Percentiles rank a stretch among this genome's conserved stretches.
phyloP scores from a whole-genome alignment of 2,329 filamentous ascomycete genomes.

The Penicillium sp. region DNA sequence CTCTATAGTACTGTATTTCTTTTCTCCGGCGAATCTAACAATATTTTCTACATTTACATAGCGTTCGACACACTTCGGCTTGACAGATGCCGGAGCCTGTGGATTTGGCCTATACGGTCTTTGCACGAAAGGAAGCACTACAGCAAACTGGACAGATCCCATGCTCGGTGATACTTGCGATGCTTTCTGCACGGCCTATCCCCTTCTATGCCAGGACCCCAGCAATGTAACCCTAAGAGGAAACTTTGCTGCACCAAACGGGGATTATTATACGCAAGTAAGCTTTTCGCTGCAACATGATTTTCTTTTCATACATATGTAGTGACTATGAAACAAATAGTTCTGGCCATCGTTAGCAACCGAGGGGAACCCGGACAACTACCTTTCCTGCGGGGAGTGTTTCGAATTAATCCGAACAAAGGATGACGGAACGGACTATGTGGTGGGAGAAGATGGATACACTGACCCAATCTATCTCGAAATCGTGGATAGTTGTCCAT shows the following conservation, averaged over 20 bases:
- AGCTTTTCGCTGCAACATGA: neutral
- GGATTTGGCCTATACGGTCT: slow-evolving; percentile 10
- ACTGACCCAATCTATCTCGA: slow-evolving; percentile 8
- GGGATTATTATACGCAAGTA: slow-evolving; percentile 11
- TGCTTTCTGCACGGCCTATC: slow-evolving; percentile 10
- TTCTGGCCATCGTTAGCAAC: slow-evolving; percentile 7
- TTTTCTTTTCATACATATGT: neutral
- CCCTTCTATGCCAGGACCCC: slow-evolving; percentile 7
- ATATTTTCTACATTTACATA: neutral
- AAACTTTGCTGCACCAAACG: slow-evolving; percentile 8
- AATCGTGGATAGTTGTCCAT: slow-evolving; percentile 10
- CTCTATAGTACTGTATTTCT: neutral
- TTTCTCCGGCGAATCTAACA: neutral
- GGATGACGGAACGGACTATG: slow-evolving; percentile 6
- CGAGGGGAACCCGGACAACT: slow-evolving; percentile 7
- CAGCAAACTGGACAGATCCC: slow-evolving; percentile 11
- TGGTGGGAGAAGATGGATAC: slow-evolving; percentile 6
- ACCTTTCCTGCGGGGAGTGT: slow-evolving; percentile 10
- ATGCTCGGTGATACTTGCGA: slow-evolving; percentile 9
- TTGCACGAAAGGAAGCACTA: slow-evolving; percentile 7
- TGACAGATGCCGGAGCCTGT: slow-evolving; percentile 7
- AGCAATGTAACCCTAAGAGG: slow-evolving; percentile 10
- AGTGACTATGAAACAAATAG: neutral
- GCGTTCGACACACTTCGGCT: slow-evolving; percentile 8
- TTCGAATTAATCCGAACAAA: slow-evolving; percentile 8